Conservation (phyloP, 2,329 filamentous ascomycete genomes). For the Pseudopyricularia javanii region DNA sequence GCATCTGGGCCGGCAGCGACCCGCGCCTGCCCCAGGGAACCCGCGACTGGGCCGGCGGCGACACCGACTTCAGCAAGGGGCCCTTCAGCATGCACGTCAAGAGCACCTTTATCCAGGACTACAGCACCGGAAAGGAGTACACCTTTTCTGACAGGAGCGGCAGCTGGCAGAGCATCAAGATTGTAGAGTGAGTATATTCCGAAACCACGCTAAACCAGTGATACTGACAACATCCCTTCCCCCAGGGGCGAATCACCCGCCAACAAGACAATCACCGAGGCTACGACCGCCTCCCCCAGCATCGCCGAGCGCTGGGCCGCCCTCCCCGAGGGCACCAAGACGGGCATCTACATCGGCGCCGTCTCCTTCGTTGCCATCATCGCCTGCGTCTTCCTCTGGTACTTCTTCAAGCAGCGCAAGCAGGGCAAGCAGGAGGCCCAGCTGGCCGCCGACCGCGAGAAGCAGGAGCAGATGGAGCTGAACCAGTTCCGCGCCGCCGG, state of each 20-base stretch:
- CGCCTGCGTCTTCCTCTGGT: slow-evolving; percentile 32
- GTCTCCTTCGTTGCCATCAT: slow-evolving; percentile 31
- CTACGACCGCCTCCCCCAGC: slow-evolving; percentile 23
- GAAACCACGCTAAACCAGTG: background rate
- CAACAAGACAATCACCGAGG: slow-evolving; percentile 26
- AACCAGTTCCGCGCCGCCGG: slow-evolving; percentile 35
- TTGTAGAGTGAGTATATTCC: slow-evolving; percentile 3
- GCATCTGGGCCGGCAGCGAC: slow-evolving; percentile 55
- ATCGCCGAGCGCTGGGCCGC: slow-evolving; percentile 40
- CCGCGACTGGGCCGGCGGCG: slow-evolving; percentile 44
- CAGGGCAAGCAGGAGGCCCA: slow-evolving; percentile 38
- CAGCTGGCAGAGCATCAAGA: slow-evolving; percentile 8
- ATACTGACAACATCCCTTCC: background rate
- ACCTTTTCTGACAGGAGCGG: slow-evolving; percentile 7
- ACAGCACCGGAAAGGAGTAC: slow-evolving; percentile 11
- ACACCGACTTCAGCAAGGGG: slow-evolving; percentile 39
- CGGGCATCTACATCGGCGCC: slow-evolving; percentile 37
- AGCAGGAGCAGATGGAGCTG: slow-evolving; percentile 37
- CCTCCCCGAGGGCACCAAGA: slow-evolving; percentile 36
- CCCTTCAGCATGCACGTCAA: slow-evolving; percentile 55
- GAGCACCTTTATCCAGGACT: slow-evolving; percentile 28
- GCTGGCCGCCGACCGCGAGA: slow-evolving; percentile 27
- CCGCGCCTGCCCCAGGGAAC: slow-evolving; percentile 35
- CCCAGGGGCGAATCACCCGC: slow-evolving; percentile 45
- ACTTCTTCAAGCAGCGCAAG: slow-evolving; percentile 43